Conservation (phyloP, 768 basidiomycete genomes). For the Russula emetica region DNA sequence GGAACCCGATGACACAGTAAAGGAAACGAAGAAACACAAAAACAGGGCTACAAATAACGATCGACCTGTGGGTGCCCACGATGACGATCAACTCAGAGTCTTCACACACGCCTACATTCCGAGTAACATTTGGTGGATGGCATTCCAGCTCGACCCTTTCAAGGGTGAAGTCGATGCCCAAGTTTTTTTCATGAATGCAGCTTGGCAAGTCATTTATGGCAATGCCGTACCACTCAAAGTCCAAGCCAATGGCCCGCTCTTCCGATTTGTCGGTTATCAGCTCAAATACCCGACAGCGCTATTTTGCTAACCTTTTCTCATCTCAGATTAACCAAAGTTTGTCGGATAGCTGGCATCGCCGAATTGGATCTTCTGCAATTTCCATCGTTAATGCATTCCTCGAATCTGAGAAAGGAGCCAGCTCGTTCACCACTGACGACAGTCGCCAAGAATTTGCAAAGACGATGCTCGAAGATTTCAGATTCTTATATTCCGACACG, state of each 20-base stretch:
- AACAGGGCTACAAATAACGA: neutral
- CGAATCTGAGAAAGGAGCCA: neutral
- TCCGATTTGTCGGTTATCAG: neutral
- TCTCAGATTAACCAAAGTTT: neutral
- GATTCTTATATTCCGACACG: neutral
- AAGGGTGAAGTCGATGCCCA: too few relatives aligned
- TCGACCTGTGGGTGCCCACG: neutral
- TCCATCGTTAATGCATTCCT: neutral
- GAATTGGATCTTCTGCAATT: neutral
- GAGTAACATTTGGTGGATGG: neutral
- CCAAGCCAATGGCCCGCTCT: neutral
- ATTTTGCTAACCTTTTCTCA: neutral
- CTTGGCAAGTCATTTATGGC: neutral
- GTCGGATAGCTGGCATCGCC: neutral
- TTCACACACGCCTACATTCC: neutral
- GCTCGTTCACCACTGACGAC: neutral
- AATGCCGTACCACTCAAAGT: neutral
- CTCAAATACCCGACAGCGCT: neutral
- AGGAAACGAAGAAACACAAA: neutral
- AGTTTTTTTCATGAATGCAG: too few relatives aligned
- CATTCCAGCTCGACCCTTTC: neutral
- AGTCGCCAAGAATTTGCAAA: neutral
- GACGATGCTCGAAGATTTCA: neutral
- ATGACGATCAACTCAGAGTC: neutral
- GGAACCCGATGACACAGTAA: too few relatives aligned